phyloP scores from a whole-genome alignment of 257 asterid species.

The Gentiana macrophylla region DNA sequence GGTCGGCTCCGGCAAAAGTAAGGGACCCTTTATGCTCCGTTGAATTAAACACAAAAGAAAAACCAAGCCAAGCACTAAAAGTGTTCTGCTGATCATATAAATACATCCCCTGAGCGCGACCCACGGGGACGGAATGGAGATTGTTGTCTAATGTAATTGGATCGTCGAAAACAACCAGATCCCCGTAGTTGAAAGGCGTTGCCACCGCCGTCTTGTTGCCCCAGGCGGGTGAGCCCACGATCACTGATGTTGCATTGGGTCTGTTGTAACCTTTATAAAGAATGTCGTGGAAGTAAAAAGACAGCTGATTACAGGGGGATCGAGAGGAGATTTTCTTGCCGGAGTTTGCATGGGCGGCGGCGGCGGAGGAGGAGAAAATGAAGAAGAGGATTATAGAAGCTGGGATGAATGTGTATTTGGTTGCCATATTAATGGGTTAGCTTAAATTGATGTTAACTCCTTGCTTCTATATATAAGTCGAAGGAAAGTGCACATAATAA shows the following conservation, averaged over 20 bases:
- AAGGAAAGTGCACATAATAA: too few species aligned
- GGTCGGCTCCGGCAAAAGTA: slow-evolving; percentile 48
- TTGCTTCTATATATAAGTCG: too few species aligned
- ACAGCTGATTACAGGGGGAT: slow-evolving; percentile 42
- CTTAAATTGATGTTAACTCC: too few species aligned
- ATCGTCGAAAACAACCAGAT: slow-evolving; percentile 47
- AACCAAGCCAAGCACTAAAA: slow-evolving; percentile 53
- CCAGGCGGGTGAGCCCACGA: slow-evolving; percentile 6
- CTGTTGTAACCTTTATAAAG: slow-evolving; percentile 42
- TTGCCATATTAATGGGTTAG: too few species aligned
- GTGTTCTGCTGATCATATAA: slow-evolving; percentile 34
- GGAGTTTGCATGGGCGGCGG: too few species aligned
- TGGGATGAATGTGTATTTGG: too few species aligned
- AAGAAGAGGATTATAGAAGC: too few species aligned
- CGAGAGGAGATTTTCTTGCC: too few species aligned
- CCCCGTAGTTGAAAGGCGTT: slow-evolving; percentile 25
- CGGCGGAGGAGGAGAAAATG: too few species aligned
- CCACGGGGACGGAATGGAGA: slow-evolving; percentile 32
- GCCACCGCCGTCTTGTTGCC: slow-evolving; percentile 7
- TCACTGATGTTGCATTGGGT: slow-evolving; percentile 44
- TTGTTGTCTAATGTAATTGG: slow-evolving; percentile 36
- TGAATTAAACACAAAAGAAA: slow-evolving; percentile 41
- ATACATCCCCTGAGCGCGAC: slow-evolving; percentile 55
- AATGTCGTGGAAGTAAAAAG: slow-evolving; percentile 49
- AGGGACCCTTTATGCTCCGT: slow-evolving; percentile 38